Evolutionary conservation across 169 alveolate genomes (phyloP).

Genomic region (Theileria equi): DNA sequence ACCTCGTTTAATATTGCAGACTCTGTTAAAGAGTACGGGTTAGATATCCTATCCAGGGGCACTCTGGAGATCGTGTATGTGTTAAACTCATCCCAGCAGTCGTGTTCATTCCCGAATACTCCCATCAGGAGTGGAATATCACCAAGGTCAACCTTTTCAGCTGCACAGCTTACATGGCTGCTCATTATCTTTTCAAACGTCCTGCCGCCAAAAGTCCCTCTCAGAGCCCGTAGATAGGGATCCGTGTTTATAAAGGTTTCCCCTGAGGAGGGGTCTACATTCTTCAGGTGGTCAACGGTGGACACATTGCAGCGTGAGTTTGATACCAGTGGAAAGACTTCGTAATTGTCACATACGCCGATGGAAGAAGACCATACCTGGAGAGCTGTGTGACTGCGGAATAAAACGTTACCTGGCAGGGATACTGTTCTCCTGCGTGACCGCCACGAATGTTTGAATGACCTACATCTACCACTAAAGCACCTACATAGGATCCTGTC

Average conservation of each 20-base stretch:
- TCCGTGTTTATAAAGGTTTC: neutral
- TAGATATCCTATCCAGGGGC: constrained; percentile 1
- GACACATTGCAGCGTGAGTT: neutral
- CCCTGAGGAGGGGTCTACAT: neutral
- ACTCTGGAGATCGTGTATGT: constrained; percentile 8
- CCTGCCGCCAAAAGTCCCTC: constrained; percentile 30
- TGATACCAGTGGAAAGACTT: constrained; percentile 44
- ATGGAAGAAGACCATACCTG: constrained; percentile 35
- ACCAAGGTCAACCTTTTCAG: neutral
- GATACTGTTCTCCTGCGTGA: constrained; percentile 18
- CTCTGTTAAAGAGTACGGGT: neutral
- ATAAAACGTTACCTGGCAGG: constrained; percentile 14
- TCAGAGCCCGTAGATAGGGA: constrained; percentile 16
- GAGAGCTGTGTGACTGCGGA: no score
- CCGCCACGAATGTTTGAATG: constrained; percentile 26
- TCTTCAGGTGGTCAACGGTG: constrained; percentile 11
- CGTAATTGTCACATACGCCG: constrained; percentile 21
- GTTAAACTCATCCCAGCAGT: constrained; percentile 56
- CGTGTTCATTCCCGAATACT: neutral
- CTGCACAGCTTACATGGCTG: neutral
- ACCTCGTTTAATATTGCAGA: neutral
- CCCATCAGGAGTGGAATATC: neutral
- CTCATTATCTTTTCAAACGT: constrained; percentile 10
- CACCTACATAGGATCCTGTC: constrained; percentile 44
- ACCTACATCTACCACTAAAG: constrained; percentile 40